A percentile compares a stretch with the other conserved stretches of the same genome.
Evolutionary conservation across 148 eudicot genomes (phyloP).

Genomic region (Fallopia convolvulus): DNA sequence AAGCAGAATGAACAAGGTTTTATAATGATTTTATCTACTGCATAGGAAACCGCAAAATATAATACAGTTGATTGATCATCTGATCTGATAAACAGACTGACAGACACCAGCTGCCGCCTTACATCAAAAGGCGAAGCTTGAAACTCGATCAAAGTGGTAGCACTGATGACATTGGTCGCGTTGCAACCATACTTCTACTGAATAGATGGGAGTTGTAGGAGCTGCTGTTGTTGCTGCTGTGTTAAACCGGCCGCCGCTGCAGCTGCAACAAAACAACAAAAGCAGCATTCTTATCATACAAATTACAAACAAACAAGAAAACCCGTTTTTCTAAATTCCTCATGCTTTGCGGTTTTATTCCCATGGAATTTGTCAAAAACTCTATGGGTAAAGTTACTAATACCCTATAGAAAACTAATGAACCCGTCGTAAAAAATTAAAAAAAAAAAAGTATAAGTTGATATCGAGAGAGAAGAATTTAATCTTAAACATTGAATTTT

Average conservation of each 20-base stretch:
- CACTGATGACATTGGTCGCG: not conserved
- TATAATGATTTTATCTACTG: too few species aligned
- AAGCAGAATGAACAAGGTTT: too few species aligned
- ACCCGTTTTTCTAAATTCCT: not conserved
- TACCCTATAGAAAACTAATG: too few species aligned
- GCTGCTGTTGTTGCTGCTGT: not conserved
- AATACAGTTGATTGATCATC: constrained; percentile 42
- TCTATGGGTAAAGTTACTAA: too few species aligned
- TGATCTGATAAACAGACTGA: constrained; percentile 33
- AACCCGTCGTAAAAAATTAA: too few species aligned
- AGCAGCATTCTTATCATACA: not conserved
- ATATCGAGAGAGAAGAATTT: too few species aligned
- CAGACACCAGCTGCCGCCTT: not conserved
- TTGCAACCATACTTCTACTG: not conserved
- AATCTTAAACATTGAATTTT: too few species aligned
- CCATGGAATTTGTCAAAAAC: too few species aligned
- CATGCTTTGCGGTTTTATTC: too few species aligned
- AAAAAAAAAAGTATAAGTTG: too few species aligned
- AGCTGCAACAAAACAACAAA: constrained; percentile 19
- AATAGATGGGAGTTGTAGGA: constrained; percentile 18
- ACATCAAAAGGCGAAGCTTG: not conserved
- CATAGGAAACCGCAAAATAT: too few species aligned
- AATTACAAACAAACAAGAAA: not conserved
- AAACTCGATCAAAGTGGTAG: constrained; percentile 1
- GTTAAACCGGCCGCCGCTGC: constrained; percentile 24